Base-by-base conservation (phyloP, 148 eudicot genomes). In the Heliamphora exappendiculata region DNA sequence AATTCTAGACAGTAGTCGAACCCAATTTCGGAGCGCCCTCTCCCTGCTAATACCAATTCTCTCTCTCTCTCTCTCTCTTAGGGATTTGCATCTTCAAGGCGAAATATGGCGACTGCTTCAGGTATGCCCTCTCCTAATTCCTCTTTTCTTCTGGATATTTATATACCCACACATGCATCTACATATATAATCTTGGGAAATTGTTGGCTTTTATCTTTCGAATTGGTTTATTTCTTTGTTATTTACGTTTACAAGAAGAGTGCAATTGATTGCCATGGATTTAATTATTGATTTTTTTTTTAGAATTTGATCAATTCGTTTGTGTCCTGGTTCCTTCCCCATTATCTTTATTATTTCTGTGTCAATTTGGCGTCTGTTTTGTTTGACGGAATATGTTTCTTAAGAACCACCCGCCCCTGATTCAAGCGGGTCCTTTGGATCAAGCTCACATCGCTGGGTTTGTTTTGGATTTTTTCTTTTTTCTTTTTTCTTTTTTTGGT, bases 31-130 rank as follows among this genome's bases (percentile, higher is more conserved):
- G n/a, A n/a, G n/a, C n/a, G n/a, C 9, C 11, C 64, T 28, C 19
- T 59, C 34, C 33, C 67, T 63, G 42, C 10, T 1, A 34, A 3
- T 63, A 7, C 64, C 64, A 11, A 59, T 42, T 19, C 17, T 4
- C 19, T 24, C 73, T 47, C 2, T 26, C 28, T 70, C 22, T 72
- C 8, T 54, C 20, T 53, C 24, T 28, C 77, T 59, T n/a, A 60
- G 77, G 59, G 49, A 53, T 70, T 70, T 39, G 31, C 19, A 41
- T 41, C 53, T 69, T 14, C 73, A 14, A 63, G 28, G 16, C 7
- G 45, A 44, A 82, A 28, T 65, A 85, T 85, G 88, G 87, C 87
- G 12, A 84, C 87, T 55, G 87, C 87, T 65, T 84, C 87, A 75
- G 83, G 91, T 86, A 57, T 29, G 62, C 34, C 6, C 59, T 67